Percentiles rank a stretch among this genome's conserved stretches.
These are phyloP conservation scores for Oidium heveae DNA, from an alignment of 2,329 filamentous ascomycete genomes.

Conservation along the genomic window DNA sequence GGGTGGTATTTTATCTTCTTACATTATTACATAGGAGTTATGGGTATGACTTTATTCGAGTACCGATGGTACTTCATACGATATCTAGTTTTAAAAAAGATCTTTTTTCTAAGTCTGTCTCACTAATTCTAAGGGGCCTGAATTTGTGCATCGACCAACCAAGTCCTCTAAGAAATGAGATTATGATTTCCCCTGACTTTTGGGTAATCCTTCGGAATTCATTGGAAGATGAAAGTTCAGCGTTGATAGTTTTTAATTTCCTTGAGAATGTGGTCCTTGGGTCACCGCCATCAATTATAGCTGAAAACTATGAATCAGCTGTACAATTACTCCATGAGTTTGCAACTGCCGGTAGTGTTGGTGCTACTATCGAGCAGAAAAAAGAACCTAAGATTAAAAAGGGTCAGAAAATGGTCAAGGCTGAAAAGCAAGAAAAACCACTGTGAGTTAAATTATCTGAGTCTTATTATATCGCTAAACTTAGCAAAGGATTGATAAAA, in stretches of 20 bases:
- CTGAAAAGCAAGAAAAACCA: constrained; percentile 16
- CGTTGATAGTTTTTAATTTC: constrained; percentile 64
- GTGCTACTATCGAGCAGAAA: constrained; percentile 42
- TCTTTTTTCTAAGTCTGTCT: constrained; percentile 48
- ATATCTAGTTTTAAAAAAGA: constrained; percentile 72
- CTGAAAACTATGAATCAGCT: constrained; percentile 84
- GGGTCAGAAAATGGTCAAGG: constrained; percentile 20
- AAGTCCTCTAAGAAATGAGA: constrained; percentile 60
- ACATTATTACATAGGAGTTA: constrained; percentile 63
- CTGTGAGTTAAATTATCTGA: constrained; percentile 21
- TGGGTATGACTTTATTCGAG: constrained; percentile 74
- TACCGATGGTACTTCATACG: constrained; percentile 72
- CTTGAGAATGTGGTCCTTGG: constrained; percentile 52
- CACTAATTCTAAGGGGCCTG: constrained; percentile 54
- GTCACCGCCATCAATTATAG: constrained; percentile 56
- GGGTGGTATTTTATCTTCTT: constrained; percentile 69
- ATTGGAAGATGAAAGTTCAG: constrained; percentile 41
- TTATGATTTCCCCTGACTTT: constrained; percentile 91
- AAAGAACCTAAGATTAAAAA: constrained; percentile 26
- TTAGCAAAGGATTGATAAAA: constrained; percentile 33
- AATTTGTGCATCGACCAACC: constrained; percentile 56
- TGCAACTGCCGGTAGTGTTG: constrained; percentile 55
- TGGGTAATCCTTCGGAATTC: constrained; percentile 73
- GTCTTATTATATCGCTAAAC: constrained; percentile 4
- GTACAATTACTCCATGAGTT: constrained; percentile 73